Conservation (phyloP, 2,329 filamentous ascomycete species). For the Beauveria brongniartii region DNA sequence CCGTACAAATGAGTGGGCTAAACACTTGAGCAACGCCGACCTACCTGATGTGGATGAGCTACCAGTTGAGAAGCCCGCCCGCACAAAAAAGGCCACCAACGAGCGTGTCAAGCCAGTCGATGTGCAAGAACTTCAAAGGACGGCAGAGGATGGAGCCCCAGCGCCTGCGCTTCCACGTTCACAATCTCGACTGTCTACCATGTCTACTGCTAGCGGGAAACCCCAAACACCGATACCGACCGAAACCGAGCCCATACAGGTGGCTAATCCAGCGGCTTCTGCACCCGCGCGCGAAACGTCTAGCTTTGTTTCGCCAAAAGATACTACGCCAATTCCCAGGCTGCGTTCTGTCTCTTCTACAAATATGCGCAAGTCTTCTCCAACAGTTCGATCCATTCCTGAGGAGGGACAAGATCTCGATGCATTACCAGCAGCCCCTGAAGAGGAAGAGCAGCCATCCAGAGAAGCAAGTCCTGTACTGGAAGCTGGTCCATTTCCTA, state of each 20-base stretch:
- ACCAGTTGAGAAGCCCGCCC: slow-evolving; percentile 33
- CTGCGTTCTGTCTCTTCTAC: slow-evolving; percentile 17
- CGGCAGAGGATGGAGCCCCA: slow-evolving; percentile 43
- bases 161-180: slow-evolving; percentile 21
- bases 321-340: slow-evolving; percentile 14
- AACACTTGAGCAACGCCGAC: slow-evolving; percentile 75
- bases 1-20: slow-evolving; percentile 93
- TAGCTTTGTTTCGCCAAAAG: neutral
- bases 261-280: neutral
- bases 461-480: neutral
- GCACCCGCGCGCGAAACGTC: neutral
- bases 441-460: slow-evolving; percentile 16
- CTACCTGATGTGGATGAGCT: slow-evolving; percentile 57
- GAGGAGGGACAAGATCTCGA: slow-evolving; percentile 28
- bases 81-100: slow-evolving; percentile 14
- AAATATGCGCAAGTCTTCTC: slow-evolving; percentile 20
- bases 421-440: slow-evolving; percentile 14
- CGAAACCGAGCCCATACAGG: neutral
- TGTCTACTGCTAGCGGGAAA: slow-evolving; percentile 9
- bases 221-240: neutral
- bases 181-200: slow-evolving; percentile 21
- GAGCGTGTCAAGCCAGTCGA: slow-evolving; percentile 56
- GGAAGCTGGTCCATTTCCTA: neutral
- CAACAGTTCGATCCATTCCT: slow-evolving; percentile 32
- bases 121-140: slow-evolving; percentile 57